Conservation (phyloP, 2,329 filamentous ascomycete species). For the Tolypocladium capitatum region DNA sequence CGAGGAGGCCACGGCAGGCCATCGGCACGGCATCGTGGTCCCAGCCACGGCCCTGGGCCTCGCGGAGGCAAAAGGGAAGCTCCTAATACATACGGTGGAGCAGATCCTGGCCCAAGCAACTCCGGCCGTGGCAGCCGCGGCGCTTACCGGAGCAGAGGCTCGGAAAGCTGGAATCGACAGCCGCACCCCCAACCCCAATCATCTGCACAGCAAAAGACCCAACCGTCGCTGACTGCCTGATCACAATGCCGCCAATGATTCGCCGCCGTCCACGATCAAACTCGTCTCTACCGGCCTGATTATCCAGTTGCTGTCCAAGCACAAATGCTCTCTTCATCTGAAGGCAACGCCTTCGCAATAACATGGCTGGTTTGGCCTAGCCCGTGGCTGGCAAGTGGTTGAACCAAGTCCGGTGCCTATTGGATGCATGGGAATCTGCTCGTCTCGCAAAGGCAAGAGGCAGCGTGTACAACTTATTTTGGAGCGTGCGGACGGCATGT, state of each 20-base stretch:
- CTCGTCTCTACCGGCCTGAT: neutral
- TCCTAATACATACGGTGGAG: slow-evolving; percentile 14
- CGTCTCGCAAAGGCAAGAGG: slow-evolving; percentile 4
- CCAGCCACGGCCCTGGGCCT: slow-evolving; percentile 10
- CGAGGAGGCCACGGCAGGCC: slow-evolving; percentile 13
- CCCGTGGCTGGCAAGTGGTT: neutral
- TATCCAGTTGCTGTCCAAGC: neutral
- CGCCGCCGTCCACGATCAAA: neutral
- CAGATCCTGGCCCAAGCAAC: slow-evolving; percentile 6
- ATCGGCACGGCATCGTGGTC: slow-evolving; percentile 17
- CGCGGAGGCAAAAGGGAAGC: slow-evolving; percentile 21
- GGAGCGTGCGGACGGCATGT: slow-evolving; percentile 3
- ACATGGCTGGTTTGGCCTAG: neutral
- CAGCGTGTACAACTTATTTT: slow-evolving; percentile 11
- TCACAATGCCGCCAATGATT: neutral
- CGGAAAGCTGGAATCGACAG: slow-evolving; percentile 28
- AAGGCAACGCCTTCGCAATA: neutral
- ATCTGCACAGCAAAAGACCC: slow-evolving; percentile 6
- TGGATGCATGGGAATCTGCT: slow-evolving; percentile 4
- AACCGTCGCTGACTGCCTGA: slow-evolving; percentile 13
- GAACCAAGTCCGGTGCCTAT: slow-evolving; percentile 1
- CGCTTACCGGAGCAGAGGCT: slow-evolving; percentile 24
- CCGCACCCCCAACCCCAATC: slow-evolving; percentile 3
- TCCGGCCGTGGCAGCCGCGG: slow-evolving; percentile 23
- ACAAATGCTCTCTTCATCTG: neutral